Evolutionary conservation across 2,329 filamentous ascomycete species (phyloP).

Genomic region (Pestalotiopsis sp.): DNA sequence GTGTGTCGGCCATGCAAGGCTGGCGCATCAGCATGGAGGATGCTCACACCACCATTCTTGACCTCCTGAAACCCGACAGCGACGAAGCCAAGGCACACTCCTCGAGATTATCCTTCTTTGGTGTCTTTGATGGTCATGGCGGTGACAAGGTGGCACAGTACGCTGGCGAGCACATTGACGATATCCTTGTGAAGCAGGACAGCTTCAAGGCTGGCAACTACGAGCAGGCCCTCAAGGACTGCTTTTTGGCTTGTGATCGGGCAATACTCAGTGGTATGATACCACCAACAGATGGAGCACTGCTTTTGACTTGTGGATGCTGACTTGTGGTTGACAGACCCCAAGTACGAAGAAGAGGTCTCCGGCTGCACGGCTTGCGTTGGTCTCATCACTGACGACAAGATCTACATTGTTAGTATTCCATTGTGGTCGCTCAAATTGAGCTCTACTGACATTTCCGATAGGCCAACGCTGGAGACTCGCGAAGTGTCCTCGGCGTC

Average conservation of each 20-base stretch:
- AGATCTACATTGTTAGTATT: slow-evolving; percentile 88
- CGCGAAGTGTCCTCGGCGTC: slow-evolving; percentile 89
- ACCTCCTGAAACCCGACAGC: slow-evolving; percentile 67
- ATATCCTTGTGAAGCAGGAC: slow-evolving; percentile 93
- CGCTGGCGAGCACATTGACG: slow-evolving; percentile 88
- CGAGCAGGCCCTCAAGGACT: slow-evolving; percentile 95
- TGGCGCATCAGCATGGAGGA: slow-evolving; percentile 99
- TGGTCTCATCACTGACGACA: slow-evolving; percentile 83
- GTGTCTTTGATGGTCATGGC: slow-evolving; percentile 96
- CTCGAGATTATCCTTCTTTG: slow-evolving; percentile 89
- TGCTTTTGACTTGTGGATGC: background rate
- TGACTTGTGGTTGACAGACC: slow-evolving; percentile 60
- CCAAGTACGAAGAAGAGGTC: slow-evolving; percentile 95
- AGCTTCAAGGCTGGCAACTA: slow-evolving; percentile 90
- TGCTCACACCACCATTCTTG: slow-evolving; percentile 85
- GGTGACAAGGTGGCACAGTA: slow-evolving; percentile 96
- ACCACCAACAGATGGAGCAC: background rate
- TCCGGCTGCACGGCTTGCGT: slow-evolving; percentile 97
- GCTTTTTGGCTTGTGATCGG: slow-evolving; percentile 92
- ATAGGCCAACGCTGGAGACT: slow-evolving; percentile 96
- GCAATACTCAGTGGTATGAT: slow-evolving; percentile 88
- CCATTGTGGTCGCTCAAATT: slow-evolving; percentile 12
- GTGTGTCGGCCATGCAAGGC: slow-evolving; percentile 98
- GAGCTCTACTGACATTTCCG: slow-evolving; percentile 17
- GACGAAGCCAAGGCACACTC: slow-evolving; percentile 64